phyloP scores from a whole-genome alignment of 176 grass and related monocot species.

The Aegilops speltoides region DNA sequence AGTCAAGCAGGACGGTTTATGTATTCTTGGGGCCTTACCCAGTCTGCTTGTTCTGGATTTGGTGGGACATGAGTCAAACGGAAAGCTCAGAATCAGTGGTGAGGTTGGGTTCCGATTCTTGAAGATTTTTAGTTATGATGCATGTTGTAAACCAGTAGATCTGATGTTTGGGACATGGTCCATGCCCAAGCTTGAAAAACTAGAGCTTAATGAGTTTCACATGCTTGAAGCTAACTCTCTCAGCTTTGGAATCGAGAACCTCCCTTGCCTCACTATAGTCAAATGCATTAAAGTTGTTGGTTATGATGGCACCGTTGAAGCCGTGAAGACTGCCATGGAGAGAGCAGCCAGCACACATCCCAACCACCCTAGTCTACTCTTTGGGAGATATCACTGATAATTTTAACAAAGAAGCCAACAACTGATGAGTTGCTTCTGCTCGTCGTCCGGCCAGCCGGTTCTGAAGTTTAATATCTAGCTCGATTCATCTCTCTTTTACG shows the following conservation, averaged over 20 bases:
- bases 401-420: too few relatives aligned
- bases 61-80: background rate
- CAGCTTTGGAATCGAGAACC: background rate
- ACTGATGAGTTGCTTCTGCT: too few relatives aligned
- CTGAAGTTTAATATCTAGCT: too few relatives aligned
- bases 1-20: background rate
- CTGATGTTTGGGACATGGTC: background rate
- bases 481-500: too few relatives aligned
- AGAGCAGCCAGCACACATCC: too few relatives aligned
- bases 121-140: background rate
- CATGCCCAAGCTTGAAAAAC: background rate
- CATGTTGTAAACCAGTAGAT: accelerated
- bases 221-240: accelerated
- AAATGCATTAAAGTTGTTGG: too few relatives aligned
- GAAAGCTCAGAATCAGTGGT: background rate
- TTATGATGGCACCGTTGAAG: background rate
- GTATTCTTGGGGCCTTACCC: background rate
- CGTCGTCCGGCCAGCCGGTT: too few relatives aligned
- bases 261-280: too few relatives aligned
- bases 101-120: background rate
- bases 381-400: too few relatives aligned
- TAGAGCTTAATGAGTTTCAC: accelerated
- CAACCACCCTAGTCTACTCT: too few relatives aligned
- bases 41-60: background rate
- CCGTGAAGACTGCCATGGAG: too few relatives aligned